A percentile compares a stretch with the other conserved stretches of the same genome.
phyloP scores from a whole-genome alignment of 768 basidiomycete species.

The Crucibulum laeve region DNA sequence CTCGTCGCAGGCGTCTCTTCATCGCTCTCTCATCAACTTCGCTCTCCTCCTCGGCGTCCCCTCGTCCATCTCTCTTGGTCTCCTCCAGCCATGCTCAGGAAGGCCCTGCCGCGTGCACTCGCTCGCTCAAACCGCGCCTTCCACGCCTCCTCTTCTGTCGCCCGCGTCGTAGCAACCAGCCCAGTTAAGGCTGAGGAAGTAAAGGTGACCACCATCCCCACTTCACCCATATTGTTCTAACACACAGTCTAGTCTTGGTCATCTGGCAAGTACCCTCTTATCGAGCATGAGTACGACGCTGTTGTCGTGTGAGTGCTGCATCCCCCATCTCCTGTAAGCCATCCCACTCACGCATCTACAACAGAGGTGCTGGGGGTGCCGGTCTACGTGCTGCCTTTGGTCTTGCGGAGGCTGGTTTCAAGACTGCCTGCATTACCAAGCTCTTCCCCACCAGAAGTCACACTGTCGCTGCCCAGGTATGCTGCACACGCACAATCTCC shows the following conservation, averaged over 20 bases:
- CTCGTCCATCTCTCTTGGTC: constrained; percentile 15
- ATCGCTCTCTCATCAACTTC: background rate
- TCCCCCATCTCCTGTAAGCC: constrained; percentile 2
- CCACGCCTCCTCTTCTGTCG: constrained; percentile 55
- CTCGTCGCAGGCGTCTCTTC: background rate
- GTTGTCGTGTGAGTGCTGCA: constrained; percentile 95
- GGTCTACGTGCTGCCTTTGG: constrained; percentile 98
- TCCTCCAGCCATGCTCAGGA: constrained; percentile 55
- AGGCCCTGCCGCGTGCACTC: constrained; percentile 52
- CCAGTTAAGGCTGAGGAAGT: constrained; percentile 81
- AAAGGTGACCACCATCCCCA: constrained; percentile 42
- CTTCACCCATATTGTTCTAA: constrained; percentile 6
- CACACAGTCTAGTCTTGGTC: constrained; percentile 55
- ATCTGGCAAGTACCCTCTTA: constrained; percentile 89
- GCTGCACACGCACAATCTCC: constrained; percentile 8
- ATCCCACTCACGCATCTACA: constrained; percentile 6
- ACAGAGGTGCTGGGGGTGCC: constrained; percentile 94
- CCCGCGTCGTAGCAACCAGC: constrained; percentile 63
- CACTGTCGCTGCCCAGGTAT: constrained; percentile 94
- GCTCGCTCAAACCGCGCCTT: constrained; percentile 54
- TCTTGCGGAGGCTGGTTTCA: constrained; percentile 96
- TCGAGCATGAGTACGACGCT: constrained; percentile 99
- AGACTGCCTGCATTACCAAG: constrained; percentile 99
- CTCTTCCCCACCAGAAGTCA: constrained; percentile 98
- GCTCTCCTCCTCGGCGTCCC: constrained; percentile 2